A percentile compares a stretch with the other conserved stretches of the same genome.
Conservation (phyloP, 306 rosid species). For the Lotus japonicus region DNA sequence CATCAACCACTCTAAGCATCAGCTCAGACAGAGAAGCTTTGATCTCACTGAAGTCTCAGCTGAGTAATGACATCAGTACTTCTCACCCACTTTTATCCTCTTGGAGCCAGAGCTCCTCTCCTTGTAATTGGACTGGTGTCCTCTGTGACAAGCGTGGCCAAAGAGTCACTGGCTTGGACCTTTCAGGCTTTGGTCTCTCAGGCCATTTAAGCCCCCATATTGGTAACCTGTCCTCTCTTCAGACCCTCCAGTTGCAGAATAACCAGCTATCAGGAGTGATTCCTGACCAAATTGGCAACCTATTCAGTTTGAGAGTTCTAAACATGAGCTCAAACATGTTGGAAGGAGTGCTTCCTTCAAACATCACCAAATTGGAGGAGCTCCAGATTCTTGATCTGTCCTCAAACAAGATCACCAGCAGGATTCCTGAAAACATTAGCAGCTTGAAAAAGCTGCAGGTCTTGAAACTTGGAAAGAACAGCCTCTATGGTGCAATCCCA, state of each 20-base stretch:
- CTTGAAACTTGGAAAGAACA: conserved; percentile 44
- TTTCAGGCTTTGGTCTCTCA: conserved; percentile 39
- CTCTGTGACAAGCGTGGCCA: conserved; percentile 28
- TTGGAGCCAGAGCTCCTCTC: conserved; percentile 42
- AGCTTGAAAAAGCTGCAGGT: conserved; percentile 39
- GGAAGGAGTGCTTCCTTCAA: conserved; percentile 39
- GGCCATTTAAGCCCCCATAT: conserved; percentile 46
- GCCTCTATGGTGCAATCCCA: conserved; percentile 44
- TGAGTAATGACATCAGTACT: conserved; percentile 16
- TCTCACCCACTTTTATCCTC: conserved; percentile 27
- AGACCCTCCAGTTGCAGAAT: conserved; percentile 38
- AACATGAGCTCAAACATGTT: conserved; percentile 49
- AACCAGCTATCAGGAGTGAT: conserved; percentile 44
- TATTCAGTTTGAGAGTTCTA: conserved; percentile 36
- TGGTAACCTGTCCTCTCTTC: conserved; percentile 52
- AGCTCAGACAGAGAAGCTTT: conserved; percentile 56
- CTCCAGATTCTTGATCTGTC: conserved; percentile 47
- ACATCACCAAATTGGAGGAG: conserved; percentile 30
- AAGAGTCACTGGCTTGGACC: conserved; percentile 45
- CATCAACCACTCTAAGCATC: conserved; percentile 34
- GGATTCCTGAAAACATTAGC: conserved; percentile 35
- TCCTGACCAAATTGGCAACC: conserved; percentile 44
- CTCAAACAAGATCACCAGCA: conserved; percentile 37
- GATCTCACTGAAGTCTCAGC: conserved; percentile 41
- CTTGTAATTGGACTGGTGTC: conserved; percentile 68